Conservation (phyloP, 2,329 filamentous ascomycete genomes). For the Apiospora saccharicola region DNA sequence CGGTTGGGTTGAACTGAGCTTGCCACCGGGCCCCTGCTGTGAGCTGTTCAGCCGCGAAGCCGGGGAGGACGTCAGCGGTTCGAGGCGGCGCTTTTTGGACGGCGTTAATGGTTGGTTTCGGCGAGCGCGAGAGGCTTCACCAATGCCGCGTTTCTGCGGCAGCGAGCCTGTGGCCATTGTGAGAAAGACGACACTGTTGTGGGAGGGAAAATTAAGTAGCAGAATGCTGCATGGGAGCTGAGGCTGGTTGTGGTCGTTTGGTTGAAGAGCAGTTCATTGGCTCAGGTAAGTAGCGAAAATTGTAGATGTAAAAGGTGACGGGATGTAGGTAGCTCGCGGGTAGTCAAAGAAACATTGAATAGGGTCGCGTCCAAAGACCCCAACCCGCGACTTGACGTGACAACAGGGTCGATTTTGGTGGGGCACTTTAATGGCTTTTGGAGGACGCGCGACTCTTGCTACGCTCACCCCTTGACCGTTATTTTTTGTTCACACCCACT, state of each 20-base stretch:
- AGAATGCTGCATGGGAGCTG: constrained; percentile 18
- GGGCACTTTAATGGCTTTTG: constrained; percentile 12
- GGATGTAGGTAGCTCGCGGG: background rate
- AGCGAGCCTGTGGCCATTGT: constrained; percentile 59
- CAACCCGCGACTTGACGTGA: constrained; percentile 21
- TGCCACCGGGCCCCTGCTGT: constrained; percentile 67
- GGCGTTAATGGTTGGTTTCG: constrained; percentile 67
- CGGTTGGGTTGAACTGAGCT: constrained; percentile 75
- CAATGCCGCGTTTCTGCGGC: constrained; percentile 77
- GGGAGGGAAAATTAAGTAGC: background rate
- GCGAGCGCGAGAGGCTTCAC: constrained; percentile 70
- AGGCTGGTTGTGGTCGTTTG: background rate
- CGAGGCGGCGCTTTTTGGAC: constrained; percentile 80
- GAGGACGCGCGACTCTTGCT: background rate
- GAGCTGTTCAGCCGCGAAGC: constrained; percentile 67
- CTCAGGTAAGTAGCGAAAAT: background rate
- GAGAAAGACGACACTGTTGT: constrained; percentile 11
- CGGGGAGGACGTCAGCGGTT: constrained; percentile 64
- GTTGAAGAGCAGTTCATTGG: background rate
- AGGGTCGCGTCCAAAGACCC: constrained; percentile 12
- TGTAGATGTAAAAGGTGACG: background rate
- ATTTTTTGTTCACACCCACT: background rate
- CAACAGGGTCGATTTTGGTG: constrained; percentile 8
- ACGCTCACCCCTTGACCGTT: background rate
- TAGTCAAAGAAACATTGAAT: constrained; percentile 11